These are phyloP conservation scores for Pythium sukuiense DNA, from an alignment of 352 stramenopile genomes.

Conservation along the genomic window DNA sequence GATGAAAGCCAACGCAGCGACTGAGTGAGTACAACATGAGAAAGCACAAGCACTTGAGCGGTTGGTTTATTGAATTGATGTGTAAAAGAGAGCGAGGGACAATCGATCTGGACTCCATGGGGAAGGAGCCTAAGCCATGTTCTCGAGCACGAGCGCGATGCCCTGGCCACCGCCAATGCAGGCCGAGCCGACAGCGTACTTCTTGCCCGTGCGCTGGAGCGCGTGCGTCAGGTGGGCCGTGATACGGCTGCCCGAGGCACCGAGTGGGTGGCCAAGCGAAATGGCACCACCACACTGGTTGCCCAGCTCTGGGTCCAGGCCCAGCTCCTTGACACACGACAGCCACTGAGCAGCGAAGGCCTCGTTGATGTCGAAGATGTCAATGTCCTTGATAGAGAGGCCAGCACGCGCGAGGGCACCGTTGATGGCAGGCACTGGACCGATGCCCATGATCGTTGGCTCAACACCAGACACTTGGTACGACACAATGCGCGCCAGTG, in stretches of 20 bases:
- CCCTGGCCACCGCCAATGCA: conserved; percentile 99
- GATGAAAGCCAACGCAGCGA: background rate
- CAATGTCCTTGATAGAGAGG: conserved; percentile 92
- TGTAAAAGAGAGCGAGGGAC: background rate
- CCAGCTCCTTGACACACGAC: conserved; percentile 95
- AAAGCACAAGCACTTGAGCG: background rate
- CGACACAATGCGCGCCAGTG: conserved; percentile 91
- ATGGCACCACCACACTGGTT: conserved; percentile 97
- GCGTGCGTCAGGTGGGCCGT: conserved; percentile 90
- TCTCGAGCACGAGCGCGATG: conserved; percentile 97
- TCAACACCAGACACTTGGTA: conserved; percentile 95
- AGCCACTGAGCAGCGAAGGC: conserved; percentile 98
- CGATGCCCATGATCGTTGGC: conserved; percentile 97
- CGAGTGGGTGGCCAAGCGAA: conserved; percentile 95
- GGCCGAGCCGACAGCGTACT: conserved; percentile 94
- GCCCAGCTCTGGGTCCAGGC: conserved; percentile 91
- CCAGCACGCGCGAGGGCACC: conserved; percentile 89
- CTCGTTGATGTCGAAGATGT: conserved; percentile 99
- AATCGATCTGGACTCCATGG: background rate
- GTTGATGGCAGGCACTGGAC: conserved; percentile 94
- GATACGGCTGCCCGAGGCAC: conserved; percentile 92
- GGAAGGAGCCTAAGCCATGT: conserved; percentile 49
- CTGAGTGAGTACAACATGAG: background rate
- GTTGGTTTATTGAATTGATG: conserved; percentile 9
- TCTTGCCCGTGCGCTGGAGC: conserved; percentile 84